phyloP scores from a whole-genome alignment of 768 basidiomycete species.

The Podaxis sp. region DNA sequence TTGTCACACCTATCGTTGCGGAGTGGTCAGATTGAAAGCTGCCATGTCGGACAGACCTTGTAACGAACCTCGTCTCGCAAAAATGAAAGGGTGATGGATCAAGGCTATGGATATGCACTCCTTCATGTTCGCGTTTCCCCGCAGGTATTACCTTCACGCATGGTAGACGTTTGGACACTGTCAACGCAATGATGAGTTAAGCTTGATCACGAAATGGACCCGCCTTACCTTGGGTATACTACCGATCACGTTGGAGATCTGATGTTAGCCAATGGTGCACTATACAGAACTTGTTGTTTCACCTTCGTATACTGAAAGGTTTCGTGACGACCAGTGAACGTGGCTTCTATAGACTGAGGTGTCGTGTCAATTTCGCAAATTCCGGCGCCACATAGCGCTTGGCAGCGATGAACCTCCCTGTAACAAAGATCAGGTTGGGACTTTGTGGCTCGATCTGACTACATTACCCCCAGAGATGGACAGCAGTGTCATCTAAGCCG shows the following conservation, averaged over 20 bases:
- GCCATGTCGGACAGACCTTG: background rate
- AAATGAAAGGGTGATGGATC: conserved; percentile 50
- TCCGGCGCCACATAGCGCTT: conserved; percentile 43
- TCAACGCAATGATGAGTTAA: background rate
- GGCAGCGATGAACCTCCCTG: conserved; percentile 55
- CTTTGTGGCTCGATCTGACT: background rate
- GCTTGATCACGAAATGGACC: background rate
- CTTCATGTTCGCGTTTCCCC: conserved; percentile 40
- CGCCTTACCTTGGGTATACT: conserved; percentile 55
- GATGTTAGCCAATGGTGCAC: background rate
- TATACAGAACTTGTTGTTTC: background rate
- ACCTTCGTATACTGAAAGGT: conserved; percentile 70
- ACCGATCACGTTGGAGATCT: background rate
- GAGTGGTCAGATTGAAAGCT: background rate
- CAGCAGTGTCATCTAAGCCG: conserved; percentile 34
- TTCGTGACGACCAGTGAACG: conserved; percentile 58
- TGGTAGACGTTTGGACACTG: conserved; percentile 50
- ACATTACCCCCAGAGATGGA: conserved; percentile 61
- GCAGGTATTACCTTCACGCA: conserved; percentile 49
- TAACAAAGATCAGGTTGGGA: background rate
- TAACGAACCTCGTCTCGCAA: conserved; percentile 46
- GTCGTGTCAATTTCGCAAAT: conserved; percentile 60
- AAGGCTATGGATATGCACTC: conserved; percentile 47
- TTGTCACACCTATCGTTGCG: conserved; percentile 41
- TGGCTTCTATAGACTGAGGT: conserved; percentile 61